These are phyloP conservation scores for Microstegium vimineum DNA, from an alignment of 176 grass and related monocot species.

Conservation along the genomic window DNA sequence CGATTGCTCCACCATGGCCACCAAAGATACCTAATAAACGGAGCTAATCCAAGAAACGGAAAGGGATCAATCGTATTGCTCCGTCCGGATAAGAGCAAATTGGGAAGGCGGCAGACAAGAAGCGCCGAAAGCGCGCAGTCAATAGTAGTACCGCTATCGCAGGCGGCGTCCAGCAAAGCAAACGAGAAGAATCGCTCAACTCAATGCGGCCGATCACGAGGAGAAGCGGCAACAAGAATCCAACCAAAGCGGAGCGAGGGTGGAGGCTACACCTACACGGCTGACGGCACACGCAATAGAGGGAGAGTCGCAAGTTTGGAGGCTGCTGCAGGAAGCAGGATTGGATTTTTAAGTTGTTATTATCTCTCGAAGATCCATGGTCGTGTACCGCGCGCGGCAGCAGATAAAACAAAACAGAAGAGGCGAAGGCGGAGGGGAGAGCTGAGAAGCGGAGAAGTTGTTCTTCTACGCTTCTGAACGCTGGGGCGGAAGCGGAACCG, in stretches of 20 bases:
- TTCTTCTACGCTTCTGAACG: neutral
- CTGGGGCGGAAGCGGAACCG: neutral
- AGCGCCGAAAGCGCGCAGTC: conserved; percentile 37
- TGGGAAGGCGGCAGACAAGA: conserved; percentile 26
- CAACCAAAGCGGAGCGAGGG: neutral
- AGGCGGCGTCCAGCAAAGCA: neutral
- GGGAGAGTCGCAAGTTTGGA: neutral
- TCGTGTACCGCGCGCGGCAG: neutral
- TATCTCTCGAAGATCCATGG: conserved; percentile 24
- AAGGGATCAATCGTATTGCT: conserved; percentile 17
- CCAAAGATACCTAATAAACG: conserved; percentile 1
- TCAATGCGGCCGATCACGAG: conserved; percentile 42
- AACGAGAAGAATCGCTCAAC: neutral
- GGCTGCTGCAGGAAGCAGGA: neutral
- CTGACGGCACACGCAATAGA: neutral
- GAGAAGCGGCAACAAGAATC: conserved; percentile 10
- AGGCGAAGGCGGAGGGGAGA: neutral
- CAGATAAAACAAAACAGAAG: neutral
- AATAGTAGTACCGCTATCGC: neutral
- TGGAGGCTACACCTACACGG: neutral
- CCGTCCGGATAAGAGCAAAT: neutral
- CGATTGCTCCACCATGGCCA: conserved; percentile 32
- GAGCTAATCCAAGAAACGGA: neutral
- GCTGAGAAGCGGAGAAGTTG: neutral
- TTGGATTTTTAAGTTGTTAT: neutral